These are phyloP conservation scores for Davidsoniella eucalypti DNA, from an alignment of 2,329 filamentous ascomycete species.

Conservation along the genomic window DNA sequence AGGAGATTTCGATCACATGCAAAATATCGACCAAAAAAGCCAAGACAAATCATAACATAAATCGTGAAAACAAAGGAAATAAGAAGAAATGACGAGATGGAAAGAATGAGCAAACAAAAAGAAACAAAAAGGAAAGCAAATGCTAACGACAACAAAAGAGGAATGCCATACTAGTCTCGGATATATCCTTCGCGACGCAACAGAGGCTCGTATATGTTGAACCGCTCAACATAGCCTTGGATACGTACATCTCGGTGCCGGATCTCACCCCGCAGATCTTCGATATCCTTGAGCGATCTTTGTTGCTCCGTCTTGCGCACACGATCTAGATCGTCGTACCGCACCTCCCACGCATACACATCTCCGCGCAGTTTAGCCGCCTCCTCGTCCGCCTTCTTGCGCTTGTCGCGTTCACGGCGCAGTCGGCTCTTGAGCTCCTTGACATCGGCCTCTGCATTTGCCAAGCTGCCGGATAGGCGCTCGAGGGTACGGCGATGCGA, in stretches of 20 bases:
- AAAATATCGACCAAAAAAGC: neutral
- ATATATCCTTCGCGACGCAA: slow-evolving; percentile 15
- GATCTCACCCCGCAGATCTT: slow-evolving; percentile 11
- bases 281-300: slow-evolving; percentile 1
- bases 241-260: slow-evolving; percentile 11
- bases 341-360: slow-evolving; percentile 8
- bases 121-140: slow-evolving; percentile 1
- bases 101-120: neutral
- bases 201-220: slow-evolving; percentile 15
- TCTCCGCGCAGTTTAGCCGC: neutral
- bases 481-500: neutral
- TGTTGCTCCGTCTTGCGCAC: slow-evolving; percentile 11
- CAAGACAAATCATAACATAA: neutral
- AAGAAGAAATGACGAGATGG: neutral
- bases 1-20: neutral
- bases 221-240: slow-evolving; percentile 12
- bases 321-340: slow-evolving; percentile 14
- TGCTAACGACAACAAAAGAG: neutral
- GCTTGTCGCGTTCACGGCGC: neutral
- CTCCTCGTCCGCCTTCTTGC: neutral
- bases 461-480: neutral
- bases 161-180: neutral
- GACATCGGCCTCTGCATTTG: neutral
- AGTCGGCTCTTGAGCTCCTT: neutral
- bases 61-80: slow-evolving; percentile 1